Conservation (phyloP, 495 filamentous ascomycete species). For the Diplogelasinospora grovesii region DNA sequence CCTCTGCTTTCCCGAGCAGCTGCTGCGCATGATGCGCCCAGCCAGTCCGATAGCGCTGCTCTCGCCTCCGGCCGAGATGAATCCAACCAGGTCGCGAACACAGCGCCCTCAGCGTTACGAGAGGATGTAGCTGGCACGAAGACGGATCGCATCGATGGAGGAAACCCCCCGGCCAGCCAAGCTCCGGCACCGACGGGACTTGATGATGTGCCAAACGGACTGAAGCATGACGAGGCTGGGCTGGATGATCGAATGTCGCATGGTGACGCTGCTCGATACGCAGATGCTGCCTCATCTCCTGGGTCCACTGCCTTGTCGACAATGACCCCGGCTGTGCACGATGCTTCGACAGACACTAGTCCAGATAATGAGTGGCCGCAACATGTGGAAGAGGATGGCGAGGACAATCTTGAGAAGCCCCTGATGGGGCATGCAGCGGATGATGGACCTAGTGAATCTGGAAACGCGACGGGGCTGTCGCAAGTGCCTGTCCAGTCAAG, state of each 20-base stretch:
- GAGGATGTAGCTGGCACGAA: background rate
- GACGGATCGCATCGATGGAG: conserved; percentile 2
- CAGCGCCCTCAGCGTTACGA: background rate
- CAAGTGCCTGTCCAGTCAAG: conserved; percentile 9
- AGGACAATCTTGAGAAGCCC: conserved; percentile 13
- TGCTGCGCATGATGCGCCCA: background rate
- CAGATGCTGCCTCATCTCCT: conserved; percentile 37
- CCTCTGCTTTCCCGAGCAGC: background rate
- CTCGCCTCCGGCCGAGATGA: too few relatives aligned
- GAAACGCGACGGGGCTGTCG: conserved; percentile 7
- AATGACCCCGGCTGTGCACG: conserved; percentile 33
- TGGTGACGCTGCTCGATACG: conserved; percentile 14
- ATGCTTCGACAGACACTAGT: conserved; percentile 45
- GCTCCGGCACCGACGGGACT: background rate
- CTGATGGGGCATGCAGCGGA: conserved; percentile 1
- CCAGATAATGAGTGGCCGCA: conserved; percentile 46
- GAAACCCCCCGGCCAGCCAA: background rate
- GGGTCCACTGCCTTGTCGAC: conserved; percentile 37
- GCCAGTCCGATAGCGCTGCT: too few relatives aligned
- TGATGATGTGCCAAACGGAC: conserved; percentile 1
- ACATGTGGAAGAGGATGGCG: conserved; percentile 28
- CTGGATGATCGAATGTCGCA: conserved; percentile 7
- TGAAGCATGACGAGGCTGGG: conserved; percentile 4
- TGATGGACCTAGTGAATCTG: conserved; percentile 6
- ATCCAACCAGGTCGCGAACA: too few relatives aligned